Base-by-base conservation (phyloP, 2,329 filamentous ascomycete species). In the Diaporthe humulicola region DNA sequence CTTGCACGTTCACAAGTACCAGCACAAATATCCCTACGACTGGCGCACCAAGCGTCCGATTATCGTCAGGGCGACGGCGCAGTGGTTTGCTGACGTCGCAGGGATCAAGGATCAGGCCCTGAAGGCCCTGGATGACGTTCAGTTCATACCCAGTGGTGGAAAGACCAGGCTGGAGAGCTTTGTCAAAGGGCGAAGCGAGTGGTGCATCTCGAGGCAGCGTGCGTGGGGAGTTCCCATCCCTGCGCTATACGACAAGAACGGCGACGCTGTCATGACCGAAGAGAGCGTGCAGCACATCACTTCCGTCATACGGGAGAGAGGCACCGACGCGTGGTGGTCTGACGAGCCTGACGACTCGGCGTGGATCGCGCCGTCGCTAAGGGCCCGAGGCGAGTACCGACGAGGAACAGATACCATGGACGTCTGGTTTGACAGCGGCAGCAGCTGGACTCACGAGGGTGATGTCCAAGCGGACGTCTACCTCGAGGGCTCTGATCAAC, bases 351-450 rank as follows among this genome's bases (percentile, higher is more conserved):
- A 96, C 76, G 95, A 98, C 70, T 85, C 89, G 33, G 90, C 90
- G 0, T 99, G 96, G 96, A 88, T 97, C 42, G 91, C 92, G 2
- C 84, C 90, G 8, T 89, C 90, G 14, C 86, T 98, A 2, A 85
- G 85, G 57, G 82, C 83, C 42, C 85, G 88, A 19, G 87, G 87
- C 12, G 81, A 85, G 7, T 97, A 93, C 81, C 87, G 90, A 64
- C 93, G 97, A 76, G 96, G 96, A 19, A 94, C 88, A 57, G 97
- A 99, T 80, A 99, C 97, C 0, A 99, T 99, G 97, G 97, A 99
- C 83, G 97, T 99, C 14, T 99, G 97, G 97, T 99, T 99, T 79
- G 97, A 99, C 83, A 98, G 97, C 78, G 97, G 97, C 8, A 98
- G 94, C 67, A 98, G 95, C 80, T 99, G 97, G 97, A 93, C 88